phyloP scores from a whole-genome alignment of 2,329 filamentous ascomycete genomes.

The Phialocephala subalpina region DNA sequence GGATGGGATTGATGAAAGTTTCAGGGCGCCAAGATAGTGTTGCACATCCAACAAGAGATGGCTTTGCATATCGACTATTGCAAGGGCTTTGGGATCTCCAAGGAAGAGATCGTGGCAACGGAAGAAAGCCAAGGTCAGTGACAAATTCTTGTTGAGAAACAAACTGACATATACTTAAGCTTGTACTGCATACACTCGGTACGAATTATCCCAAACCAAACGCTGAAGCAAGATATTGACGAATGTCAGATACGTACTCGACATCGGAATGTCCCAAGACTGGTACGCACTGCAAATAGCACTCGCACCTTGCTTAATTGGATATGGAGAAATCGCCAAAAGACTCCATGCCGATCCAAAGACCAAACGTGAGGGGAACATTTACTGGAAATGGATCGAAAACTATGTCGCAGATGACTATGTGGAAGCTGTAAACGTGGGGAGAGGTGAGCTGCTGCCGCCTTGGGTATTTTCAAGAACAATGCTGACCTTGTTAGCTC shows the following conservation, averaged over 20 bases:
- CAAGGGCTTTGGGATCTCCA: conserved; percentile 78
- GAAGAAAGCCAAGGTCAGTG: conserved; percentile 75
- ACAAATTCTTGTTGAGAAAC: neutral
- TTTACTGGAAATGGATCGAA: conserved; percentile 90
- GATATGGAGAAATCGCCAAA: conserved; percentile 82
- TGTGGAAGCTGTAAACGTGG: conserved; percentile 71
- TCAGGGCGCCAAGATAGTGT: conserved; percentile 73
- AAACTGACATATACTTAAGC: conserved; percentile 49
- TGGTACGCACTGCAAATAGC: conserved; percentile 88
- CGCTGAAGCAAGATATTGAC: neutral
- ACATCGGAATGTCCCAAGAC: conserved; percentile 87
- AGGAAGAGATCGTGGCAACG: conserved; percentile 73
- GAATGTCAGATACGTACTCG: conserved; percentile 75
- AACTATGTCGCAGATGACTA: conserved; percentile 89
- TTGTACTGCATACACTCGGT: conserved; percentile 79
- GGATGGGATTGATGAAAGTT: neutral
- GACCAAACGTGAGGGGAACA: conserved; percentile 71
- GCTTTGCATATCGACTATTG: conserved; percentile 85
- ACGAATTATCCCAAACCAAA: conserved; percentile 6
- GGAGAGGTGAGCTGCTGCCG: conserved; percentile 64
- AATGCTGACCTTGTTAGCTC: conserved; percentile 52
- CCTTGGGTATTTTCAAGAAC: neutral
- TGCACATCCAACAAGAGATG: conserved; percentile 82
- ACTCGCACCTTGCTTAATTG: conserved; percentile 87
- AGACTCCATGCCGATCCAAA: conserved; percentile 70